phyloP scores from a whole-genome alignment of 1,284 basidiomycete genomes.

The Ustilago curta region DNA sequence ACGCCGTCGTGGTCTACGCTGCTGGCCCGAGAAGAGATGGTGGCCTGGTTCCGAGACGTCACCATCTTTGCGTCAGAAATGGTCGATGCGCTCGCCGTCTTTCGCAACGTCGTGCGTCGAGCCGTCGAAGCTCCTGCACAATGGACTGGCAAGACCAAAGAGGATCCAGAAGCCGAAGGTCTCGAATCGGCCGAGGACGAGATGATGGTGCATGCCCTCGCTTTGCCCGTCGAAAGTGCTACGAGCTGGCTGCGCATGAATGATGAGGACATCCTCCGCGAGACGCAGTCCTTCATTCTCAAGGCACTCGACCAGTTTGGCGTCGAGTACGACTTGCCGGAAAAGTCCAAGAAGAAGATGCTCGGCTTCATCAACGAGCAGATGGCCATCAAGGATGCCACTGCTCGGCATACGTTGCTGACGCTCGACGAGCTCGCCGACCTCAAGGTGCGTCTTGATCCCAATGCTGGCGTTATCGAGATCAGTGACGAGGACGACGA shows the following conservation, averaged over 20 bases:
- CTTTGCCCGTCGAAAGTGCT: slow-evolving; percentile 59
- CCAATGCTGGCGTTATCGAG: slow-evolving; percentile 33
- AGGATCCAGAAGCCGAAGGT: slow-evolving; percentile 22
- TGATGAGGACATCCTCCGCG: slow-evolving; percentile 64
- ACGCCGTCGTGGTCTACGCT: slow-evolving; percentile 62
- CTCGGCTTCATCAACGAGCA: slow-evolving; percentile 62
- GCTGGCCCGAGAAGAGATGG: slow-evolving; percentile 56
- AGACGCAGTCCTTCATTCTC: slow-evolving; percentile 60
- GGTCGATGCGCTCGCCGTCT: slow-evolving; percentile 57
- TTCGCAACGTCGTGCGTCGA: slow-evolving; percentile 51
- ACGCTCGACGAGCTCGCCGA: slow-evolving; percentile 57
- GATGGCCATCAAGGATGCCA: slow-evolving; percentile 50
- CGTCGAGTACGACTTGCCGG: slow-evolving; percentile 47
- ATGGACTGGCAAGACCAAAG: slow-evolving; percentile 29
- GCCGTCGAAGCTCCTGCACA: slow-evolving; percentile 42
- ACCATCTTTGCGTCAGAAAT: slow-evolving; percentile 64
- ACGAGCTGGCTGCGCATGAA: slow-evolving; percentile 67
- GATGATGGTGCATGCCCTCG: slow-evolving; percentile 50
- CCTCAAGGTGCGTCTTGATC: slow-evolving; percentile 53
- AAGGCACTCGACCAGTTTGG: slow-evolving; percentile 59
- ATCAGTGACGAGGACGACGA: slow-evolving; percentile 51
- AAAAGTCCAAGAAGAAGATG: slow-evolving; percentile 50
- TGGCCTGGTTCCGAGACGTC: slow-evolving; percentile 67
- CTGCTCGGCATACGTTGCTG: slow-evolving; percentile 57
- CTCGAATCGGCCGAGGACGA: slow-evolving; percentile 39